Evolutionary conservation across 768 basidiomycete genomes (phyloP), one percentile per base, ranked within the genome.

Genomic region (Terana coerulea): DNA sequence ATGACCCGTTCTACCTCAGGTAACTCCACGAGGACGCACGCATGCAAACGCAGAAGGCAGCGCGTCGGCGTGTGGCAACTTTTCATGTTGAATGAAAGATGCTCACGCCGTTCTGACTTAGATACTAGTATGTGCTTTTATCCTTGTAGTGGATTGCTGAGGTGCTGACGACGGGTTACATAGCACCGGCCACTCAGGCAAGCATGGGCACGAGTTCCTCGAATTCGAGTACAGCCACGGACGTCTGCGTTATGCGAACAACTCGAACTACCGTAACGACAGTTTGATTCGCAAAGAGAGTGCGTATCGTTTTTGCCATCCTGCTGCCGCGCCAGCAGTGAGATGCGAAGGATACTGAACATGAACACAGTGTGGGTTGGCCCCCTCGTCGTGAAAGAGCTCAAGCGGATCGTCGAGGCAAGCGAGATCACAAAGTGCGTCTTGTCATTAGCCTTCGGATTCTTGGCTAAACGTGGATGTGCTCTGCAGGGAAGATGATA

Each of bases 201-300:
- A 94, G 68, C 94, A 95, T 62, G 95, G 93, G 19, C 94, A 97
- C 72, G 94, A 97, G 68, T 98, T 98, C 68, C 78, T 99, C 40
- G 95, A 99, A 68, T 99, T 98, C 62, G 95, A 98, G 69, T 98
- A 98, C 73, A 88, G 91, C 12, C 91, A 95, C 74, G 95, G 95
- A 33, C 86, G 95, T 58, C 79, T 98, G 49, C 83, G 97, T 59
- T 99, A 98, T 68, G 97, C 97, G 55, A 95, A 98, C 76, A 98
- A 98, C 76, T 98, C 95, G 9, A 99, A 99, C 71, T 99, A 99
- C 72, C 76, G 97, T 28, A 98, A 98, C 62, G 97, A 99, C 72
- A 89, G 87, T 68, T 74, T 99, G 43, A 98, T 99, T 66, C 83
- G 95, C 55, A 98, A 98, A 90, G 97, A 99, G 72, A 97, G 95